These are phyloP conservation scores for Hippophae gyantsensis DNA, from an alignment of 306 rosid genomes.

Conservation along the genomic window DNA sequence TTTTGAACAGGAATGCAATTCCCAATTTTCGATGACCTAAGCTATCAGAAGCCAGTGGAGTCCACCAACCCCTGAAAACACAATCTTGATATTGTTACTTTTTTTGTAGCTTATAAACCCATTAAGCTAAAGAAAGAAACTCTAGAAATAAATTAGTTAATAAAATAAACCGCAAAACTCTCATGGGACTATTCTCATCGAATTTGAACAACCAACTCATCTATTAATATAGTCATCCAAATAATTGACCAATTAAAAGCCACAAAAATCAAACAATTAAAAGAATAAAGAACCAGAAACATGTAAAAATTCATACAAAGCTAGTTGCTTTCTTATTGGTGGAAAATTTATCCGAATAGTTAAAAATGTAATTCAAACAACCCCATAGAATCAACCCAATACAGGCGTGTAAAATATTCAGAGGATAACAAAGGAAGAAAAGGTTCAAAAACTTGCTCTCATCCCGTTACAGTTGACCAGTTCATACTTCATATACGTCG, in stretches of 20 bases:
- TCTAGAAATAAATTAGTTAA: background rate
- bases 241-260: background rate
- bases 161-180: too few relatives aligned
- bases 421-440: too few relatives aligned
- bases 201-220: background rate
- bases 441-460: too few relatives aligned
- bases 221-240: background rate
- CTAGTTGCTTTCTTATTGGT: background rate
- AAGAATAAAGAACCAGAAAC: background rate
- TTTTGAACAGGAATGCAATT: constrained; percentile 45
- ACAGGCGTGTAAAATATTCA: background rate
- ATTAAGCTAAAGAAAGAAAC: background rate
- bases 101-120: background rate
- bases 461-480: too few relatives aligned
- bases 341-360: background rate
- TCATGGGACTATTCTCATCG: too few relatives aligned
- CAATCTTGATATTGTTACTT: background rate
- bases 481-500: too few relatives aligned
- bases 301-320: background rate
- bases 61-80: constrained; percentile 17
- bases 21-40: constrained; percentile 38
- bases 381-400: background rate
- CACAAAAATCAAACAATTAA: background rate
- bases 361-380: background rate
- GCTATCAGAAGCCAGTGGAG: background rate